Percentiles rank a stretch among this genome's conserved stretches.
Evolutionary conservation across 768 basidiomycete species (phyloP).

Genomic region (Trametes sanguinea): DNA sequence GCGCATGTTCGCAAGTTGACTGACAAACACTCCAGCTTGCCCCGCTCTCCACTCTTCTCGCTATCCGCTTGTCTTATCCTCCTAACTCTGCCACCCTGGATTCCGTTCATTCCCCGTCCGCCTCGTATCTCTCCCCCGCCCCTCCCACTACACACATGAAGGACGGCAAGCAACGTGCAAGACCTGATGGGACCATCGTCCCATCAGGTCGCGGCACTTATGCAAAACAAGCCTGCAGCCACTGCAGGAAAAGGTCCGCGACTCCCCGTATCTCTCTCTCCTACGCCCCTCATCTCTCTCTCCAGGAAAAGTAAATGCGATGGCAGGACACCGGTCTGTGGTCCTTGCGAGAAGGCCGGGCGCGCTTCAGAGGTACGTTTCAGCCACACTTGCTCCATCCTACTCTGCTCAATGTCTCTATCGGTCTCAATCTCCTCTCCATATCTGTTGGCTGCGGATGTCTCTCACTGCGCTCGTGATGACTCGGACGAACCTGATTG

Average conservation of each 20-base stretch:
- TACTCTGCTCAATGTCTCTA: not conserved
- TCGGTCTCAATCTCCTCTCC: not conserved
- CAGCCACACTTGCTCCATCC: no score
- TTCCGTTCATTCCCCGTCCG: slow-evolving; percentile 20
- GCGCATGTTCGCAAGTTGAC: no score
- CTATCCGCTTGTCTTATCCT: not conserved
- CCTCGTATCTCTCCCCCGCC: slow-evolving; percentile 1
- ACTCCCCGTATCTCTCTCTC: not conserved
- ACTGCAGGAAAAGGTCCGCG: slow-evolving; percentile 33
- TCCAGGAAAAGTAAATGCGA: slow-evolving; percentile 38
- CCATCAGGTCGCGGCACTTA: slow-evolving; percentile 34
- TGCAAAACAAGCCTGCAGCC: slow-evolving; percentile 37
- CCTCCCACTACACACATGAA: slow-evolving; percentile 14
- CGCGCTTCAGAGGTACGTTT: slow-evolving; percentile 28
- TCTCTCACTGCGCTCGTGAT: not conserved
- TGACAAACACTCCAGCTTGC: not conserved
- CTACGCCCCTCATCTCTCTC: not conserved
- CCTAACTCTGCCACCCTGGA: not conserved
- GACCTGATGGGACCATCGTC: slow-evolving; percentile 16
- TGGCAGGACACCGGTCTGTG: slow-evolving; percentile 34
- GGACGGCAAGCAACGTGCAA: slow-evolving; percentile 29
- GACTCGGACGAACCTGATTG: not conserved
- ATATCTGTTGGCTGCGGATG: not conserved
- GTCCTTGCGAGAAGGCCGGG: slow-evolving; percentile 32
- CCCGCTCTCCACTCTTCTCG: not conserved